Percentiles rank a stretch among this genome's conserved stretches.
Conservation (phyloP, 257 asterid species). For the Nicotiana tabacum region DNA sequence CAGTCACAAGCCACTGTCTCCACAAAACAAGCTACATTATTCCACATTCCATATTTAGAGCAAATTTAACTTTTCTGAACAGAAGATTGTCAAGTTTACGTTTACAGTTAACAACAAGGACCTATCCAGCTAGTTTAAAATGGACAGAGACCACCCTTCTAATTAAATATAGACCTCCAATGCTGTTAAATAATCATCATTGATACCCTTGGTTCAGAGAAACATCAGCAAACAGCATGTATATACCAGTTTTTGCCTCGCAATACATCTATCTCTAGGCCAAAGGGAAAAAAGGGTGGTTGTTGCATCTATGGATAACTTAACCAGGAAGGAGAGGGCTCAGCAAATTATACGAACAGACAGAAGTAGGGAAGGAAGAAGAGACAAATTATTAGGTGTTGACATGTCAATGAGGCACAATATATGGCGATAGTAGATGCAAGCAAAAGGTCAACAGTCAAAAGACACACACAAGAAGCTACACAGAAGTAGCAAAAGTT, state of each 20-base stretch:
- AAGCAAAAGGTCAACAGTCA: background rate
- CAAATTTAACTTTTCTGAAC: background rate
- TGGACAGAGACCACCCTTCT: too few relatives aligned
- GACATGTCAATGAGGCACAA: background rate
- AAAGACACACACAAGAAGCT: background rate
- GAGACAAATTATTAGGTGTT: too few relatives aligned
- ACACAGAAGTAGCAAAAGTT: background rate
- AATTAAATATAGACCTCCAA: background rate
- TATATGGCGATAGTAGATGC: background rate
- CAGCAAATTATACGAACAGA: too few relatives aligned
- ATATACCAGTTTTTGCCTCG: background rate
- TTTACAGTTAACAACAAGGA: background rate
- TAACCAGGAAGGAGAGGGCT: background rate
- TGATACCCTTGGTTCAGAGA: background rate
- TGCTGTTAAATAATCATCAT: background rate
- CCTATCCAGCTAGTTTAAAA: background rate
- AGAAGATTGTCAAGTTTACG: background rate
- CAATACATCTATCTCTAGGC: background rate
- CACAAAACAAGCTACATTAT: constrained; percentile 2
- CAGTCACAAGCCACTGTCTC: constrained; percentile 83
- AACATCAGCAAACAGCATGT: background rate
- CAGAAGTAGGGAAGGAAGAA: too few relatives aligned
- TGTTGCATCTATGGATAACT: background rate
- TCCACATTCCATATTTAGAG: background rate
- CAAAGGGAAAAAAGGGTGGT: background rate